Conservation (phyloP, 2,329 filamentous ascomycete species). For the Beauveria sp. region DNA sequence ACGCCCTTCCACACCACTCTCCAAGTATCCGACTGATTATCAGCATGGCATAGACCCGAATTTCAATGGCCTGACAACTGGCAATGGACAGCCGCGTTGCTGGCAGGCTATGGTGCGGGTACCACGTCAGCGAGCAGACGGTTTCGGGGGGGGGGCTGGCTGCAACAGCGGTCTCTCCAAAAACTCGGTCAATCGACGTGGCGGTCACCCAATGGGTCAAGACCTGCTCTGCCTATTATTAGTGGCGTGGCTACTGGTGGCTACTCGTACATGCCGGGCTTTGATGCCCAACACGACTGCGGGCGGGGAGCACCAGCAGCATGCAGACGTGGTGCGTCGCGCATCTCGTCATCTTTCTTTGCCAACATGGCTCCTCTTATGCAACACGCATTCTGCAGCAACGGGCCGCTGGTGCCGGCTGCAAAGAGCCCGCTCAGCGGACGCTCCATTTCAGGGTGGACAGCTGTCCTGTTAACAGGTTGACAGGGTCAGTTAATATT, state of each 20-base stretch:
- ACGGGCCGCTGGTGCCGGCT: conserved; percentile 8
- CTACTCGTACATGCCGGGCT: conserved; percentile 4
- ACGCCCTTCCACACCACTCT: background rate
- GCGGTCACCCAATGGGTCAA: conserved; percentile 11
- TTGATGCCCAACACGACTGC: conserved; percentile 11
- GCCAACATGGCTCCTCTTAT: background rate
- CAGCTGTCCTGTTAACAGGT: background rate
- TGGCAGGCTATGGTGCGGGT: background rate
- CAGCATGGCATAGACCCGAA: background rate
- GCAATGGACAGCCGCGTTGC: background rate
- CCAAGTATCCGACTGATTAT: background rate
- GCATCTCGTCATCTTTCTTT: background rate
- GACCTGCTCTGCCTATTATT: background rate
- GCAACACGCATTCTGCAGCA: conserved; percentile 4
- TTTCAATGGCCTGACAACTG: background rate
- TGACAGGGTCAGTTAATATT: background rate
- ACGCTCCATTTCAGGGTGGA: background rate
- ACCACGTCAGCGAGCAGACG: background rate
- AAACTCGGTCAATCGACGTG: conserved; percentile 13
- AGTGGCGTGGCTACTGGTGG: background rate
- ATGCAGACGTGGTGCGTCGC: background rate
- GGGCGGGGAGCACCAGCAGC: conserved; percentile 4
- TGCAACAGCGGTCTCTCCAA: conserved; percentile 3
- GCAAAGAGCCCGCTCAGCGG: background rate
- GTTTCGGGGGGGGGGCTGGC: background rate